A percentile compares a stretch with the other conserved stretches of the same genome.
phyloP scores from a whole-genome alignment of 495 filamentous ascomycete species.

The Aspergillus indologenus region DNA sequence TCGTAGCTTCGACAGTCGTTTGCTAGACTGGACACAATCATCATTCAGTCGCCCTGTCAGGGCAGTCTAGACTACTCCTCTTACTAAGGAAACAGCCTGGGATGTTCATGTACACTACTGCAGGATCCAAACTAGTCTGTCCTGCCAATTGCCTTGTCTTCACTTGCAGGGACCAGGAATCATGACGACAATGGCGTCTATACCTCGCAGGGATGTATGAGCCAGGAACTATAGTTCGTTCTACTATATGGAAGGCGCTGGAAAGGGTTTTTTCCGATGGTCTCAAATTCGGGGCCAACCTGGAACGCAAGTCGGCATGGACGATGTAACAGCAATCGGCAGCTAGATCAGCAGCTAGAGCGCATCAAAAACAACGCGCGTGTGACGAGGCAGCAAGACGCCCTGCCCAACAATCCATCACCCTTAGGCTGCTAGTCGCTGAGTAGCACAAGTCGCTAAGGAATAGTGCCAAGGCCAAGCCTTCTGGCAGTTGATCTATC shows the following conservation, averaged over 20 bases:
- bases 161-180: not conserved
- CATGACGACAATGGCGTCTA: constrained; percentile 1
- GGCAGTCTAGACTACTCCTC: not conserved
- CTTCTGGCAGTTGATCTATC: constrained; percentile 1
- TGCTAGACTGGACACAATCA: not conserved
- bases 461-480: constrained; percentile 1
- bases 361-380: not conserved
- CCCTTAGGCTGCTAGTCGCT: not conserved
- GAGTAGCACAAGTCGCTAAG: not conserved
- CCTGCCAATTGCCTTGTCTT: not conserved
- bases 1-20: not conserved
- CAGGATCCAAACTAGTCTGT: not conserved
- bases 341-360: constrained; percentile 1
- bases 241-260: not conserved
- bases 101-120: not conserved
- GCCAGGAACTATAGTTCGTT: constrained; percentile 1
- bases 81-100: not conserved
- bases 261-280: not conserved
- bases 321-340: not conserved
- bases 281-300: not conserved
- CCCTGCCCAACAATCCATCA: not conserved
- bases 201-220: not conserved
- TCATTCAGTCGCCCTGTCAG: not conserved
- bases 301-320: not conserved
- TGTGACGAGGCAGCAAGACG: not conserved